These are phyloP conservation scores for Cyberlindnera subsufficiens DNA, from an alignment of 805 yeast genomes.

Conservation along the genomic window DNA sequence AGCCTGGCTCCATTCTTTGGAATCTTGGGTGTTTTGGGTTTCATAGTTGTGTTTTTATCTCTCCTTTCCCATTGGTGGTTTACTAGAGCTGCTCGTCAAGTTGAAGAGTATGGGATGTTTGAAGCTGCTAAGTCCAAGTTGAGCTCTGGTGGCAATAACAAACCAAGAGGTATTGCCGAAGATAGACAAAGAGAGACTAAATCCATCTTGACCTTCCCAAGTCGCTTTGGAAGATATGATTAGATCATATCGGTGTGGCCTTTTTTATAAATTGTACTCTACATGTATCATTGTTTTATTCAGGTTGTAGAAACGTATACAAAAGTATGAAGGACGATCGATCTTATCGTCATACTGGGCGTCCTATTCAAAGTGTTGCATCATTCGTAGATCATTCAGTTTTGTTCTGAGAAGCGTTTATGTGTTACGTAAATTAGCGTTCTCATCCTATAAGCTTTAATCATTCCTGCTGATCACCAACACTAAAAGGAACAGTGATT, in stretches of 20 bases:
- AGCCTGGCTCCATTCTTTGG: constrained; percentile 64
- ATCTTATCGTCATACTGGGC: too few species aligned
- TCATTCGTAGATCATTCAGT: too few species aligned
- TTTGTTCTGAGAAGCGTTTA: too few species aligned
- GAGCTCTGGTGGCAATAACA: constrained; percentile 15
- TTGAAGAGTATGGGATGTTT: constrained; percentile 10
- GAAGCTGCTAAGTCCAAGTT: constrained; percentile 27
- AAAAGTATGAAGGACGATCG: too few species aligned
- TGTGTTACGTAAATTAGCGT: too few species aligned
- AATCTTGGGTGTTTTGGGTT: constrained; percentile 47
- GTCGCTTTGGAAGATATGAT: constrained; percentile 22
- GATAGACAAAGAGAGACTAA: constrained; percentile 21
- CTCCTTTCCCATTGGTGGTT: constrained; percentile 38
- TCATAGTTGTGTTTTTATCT: constrained; percentile 34
- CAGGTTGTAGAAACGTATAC: too few species aligned
- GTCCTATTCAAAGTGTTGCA: too few species aligned
- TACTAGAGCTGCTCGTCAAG: constrained; percentile 27
- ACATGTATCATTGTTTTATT: too few species aligned
- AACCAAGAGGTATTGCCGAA: constrained; percentile 9
- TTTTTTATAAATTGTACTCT: not conserved
- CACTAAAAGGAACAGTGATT: too few species aligned
- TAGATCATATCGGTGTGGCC: not conserved
- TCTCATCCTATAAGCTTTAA: too few species aligned
- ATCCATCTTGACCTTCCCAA: constrained; percentile 23
- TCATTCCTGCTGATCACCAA: too few species aligned